Evolutionary conservation across 257 asterid genomes (phyloP).

Genomic region (Lavandula angustifolia): DNA sequence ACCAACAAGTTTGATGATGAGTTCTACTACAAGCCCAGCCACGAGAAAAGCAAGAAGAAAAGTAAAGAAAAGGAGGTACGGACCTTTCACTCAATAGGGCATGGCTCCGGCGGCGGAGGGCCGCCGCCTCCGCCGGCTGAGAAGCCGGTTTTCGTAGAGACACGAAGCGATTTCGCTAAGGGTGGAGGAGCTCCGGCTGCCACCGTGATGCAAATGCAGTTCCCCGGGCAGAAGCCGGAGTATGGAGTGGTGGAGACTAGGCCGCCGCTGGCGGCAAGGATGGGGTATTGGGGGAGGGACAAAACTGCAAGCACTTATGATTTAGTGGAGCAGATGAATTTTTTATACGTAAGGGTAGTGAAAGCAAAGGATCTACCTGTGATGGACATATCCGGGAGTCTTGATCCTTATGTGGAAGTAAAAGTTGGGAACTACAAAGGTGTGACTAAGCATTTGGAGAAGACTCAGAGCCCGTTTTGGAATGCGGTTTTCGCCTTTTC

Average conservation of each 20-base stretch:
- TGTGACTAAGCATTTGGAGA: slow-evolving; percentile 74
- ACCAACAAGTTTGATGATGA: slow-evolving; percentile 44
- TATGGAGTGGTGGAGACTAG: slow-evolving; percentile 84
- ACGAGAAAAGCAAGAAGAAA: slow-evolving; percentile 51
- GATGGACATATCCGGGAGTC: slow-evolving; percentile 85
- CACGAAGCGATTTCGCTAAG: slow-evolving; percentile 51
- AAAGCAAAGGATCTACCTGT: slow-evolving; percentile 85
- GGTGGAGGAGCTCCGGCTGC: slow-evolving; percentile 42
- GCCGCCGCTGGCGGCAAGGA: slow-evolving; percentile 82
- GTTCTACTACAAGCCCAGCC: slow-evolving; percentile 37
- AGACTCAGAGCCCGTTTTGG: slow-evolving; percentile 82
- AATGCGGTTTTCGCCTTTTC: slow-evolving; percentile 75
- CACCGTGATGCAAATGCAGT: slow-evolving; percentile 66
- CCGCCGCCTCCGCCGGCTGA: slow-evolving; percentile 50
- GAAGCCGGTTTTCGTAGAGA: slow-evolving; percentile 45
- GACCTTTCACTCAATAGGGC: slow-evolving; percentile 67
- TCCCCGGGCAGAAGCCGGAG: slow-evolving; percentile 70
- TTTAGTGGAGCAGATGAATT: slow-evolving; percentile 88
- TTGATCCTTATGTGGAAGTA: slow-evolving; percentile 93
- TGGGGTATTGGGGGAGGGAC: slow-evolving; percentile 93
- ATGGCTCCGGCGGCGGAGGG: slow-evolving; percentile 36
- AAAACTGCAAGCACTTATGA: slow-evolving; percentile 89
- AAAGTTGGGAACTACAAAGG: slow-evolving; percentile 85
- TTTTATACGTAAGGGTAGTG: slow-evolving; percentile 62
- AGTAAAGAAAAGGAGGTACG: slow-evolving; percentile 74